A percentile compares a stretch with the other conserved stretches of the same genome.
These are phyloP conservation scores for Aristolochia contorta DNA, from an alignment of 164 flowering plant species.

Conservation along the genomic window DNA sequence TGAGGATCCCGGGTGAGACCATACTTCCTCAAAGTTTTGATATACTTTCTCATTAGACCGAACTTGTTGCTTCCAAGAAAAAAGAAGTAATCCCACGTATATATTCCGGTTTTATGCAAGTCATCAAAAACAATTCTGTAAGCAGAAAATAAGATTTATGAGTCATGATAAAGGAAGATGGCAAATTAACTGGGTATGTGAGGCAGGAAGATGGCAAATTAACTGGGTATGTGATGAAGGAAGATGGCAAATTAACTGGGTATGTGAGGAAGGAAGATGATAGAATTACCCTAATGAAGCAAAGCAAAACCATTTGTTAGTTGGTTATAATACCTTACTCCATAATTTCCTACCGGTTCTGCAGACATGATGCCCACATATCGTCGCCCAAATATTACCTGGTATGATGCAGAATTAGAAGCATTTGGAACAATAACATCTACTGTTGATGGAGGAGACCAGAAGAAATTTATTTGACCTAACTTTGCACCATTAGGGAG, in stretches of 20 bases:
- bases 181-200: too few species aligned
- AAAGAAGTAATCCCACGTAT: constrained; percentile 83
- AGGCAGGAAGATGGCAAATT: not conserved
- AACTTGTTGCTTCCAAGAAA: constrained; percentile 79
- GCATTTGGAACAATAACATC: too few species aligned
- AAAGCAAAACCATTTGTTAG: not conserved
- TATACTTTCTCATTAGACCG: constrained; percentile 67
- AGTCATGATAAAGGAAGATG: not conserved
- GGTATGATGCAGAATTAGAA: constrained; percentile 1
- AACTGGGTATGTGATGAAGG: not conserved
- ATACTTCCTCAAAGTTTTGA: constrained; percentile 56
- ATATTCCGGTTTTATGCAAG: constrained; percentile 94
- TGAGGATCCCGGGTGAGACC: constrained; percentile 72
- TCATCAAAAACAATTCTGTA: constrained; percentile 79
- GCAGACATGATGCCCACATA: constrained; percentile 96
- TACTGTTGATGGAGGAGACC: too few species aligned
- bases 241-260: not conserved
- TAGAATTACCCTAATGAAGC: not conserved
- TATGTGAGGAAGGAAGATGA: not conserved
- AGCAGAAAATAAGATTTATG: constrained; percentile 3
- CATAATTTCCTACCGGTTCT: constrained; percentile 93
- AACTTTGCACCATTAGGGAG: not conserved
- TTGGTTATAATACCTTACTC: constrained; percentile 59
- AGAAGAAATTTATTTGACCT: not conserved
- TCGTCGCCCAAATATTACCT: constrained; percentile 84